These are phyloP conservation scores for Talaromyces sp. DNA, from an alignment of 2,329 filamentous ascomycete genomes.

Conservation along the genomic window DNA sequence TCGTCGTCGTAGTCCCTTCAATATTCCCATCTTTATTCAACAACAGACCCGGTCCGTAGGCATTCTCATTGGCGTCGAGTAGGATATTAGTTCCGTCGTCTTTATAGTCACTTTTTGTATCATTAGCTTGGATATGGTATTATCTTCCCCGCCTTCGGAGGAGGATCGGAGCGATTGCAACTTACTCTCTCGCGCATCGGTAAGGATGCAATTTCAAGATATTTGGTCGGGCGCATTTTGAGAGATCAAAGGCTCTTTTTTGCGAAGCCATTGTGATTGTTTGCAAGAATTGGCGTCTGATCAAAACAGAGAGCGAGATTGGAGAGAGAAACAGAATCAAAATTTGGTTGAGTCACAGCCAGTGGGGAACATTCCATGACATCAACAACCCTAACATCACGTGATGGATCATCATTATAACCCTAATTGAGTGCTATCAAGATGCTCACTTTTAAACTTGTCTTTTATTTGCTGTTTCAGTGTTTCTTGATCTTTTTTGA, in stretches of 20 bases:
- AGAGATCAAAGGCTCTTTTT: constrained; percentile 61
- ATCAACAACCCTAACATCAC: constrained; percentile 2
- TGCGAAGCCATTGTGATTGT: constrained; percentile 31
- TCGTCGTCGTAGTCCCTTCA: constrained; percentile 32
- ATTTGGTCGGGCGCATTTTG: constrained; percentile 70
- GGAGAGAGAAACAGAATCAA: not conserved
- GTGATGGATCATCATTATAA: too few relatives aligned
- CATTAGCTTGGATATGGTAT: not conserved
- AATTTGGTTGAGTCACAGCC: not conserved
- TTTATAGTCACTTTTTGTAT: constrained; percentile 80
- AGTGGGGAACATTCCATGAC: constrained; percentile 4
- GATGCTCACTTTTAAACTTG: too few relatives aligned
- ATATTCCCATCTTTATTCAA: constrained; percentile 47
- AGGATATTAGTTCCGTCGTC: constrained; percentile 94
- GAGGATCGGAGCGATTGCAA: constrained; percentile 18
- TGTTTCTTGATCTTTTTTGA: too few relatives aligned
- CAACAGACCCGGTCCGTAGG: constrained; percentile 75
- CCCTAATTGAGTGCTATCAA: too few relatives aligned
- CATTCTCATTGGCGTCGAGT: constrained; percentile 97
- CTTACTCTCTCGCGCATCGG: constrained; percentile 75
- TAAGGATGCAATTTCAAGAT: constrained; percentile 73
- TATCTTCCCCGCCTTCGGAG: constrained; percentile 6
- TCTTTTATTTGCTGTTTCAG: too few relatives aligned
- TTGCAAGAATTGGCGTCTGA: not conserved
- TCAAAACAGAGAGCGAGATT: not conserved